These are phyloP conservation scores for Acrocalymma vagum DNA, from an alignment of 2,329 filamentous ascomycete species.

Conservation along the genomic window DNA sequence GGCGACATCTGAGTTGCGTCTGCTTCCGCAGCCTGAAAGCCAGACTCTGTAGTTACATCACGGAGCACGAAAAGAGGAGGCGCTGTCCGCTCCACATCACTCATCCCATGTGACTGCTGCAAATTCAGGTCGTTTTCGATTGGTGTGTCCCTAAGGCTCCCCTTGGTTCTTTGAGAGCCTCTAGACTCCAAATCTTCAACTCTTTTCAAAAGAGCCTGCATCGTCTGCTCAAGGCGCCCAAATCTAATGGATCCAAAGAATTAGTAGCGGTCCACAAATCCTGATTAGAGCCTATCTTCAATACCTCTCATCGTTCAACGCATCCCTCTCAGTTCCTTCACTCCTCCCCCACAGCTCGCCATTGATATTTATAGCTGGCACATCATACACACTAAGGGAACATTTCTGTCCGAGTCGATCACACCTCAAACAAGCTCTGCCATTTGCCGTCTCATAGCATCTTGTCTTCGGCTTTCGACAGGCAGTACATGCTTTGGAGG, in stretches of 20 bases:
- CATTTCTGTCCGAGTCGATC: slow-evolving; percentile 46
- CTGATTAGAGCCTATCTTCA: too few species aligned
- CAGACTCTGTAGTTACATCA: slow-evolving; percentile 23
- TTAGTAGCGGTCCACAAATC: too few species aligned
- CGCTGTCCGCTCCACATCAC: slow-evolving; percentile 1
- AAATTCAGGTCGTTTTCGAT: not conserved
- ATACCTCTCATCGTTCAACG: slow-evolving; percentile 16
- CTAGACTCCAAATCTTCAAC: slow-evolving; percentile 22
- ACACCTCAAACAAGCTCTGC: slow-evolving; percentile 49
- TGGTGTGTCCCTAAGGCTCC: not conserved
- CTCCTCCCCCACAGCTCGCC: slow-evolving; percentile 6
- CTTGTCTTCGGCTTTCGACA: slow-evolving; percentile 54
- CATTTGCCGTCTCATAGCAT: slow-evolving; percentile 46
- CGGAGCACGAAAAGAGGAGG: slow-evolving; percentile 25
- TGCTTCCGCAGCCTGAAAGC: slow-evolving; percentile 13
- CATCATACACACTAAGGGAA: slow-evolving; percentile 31
- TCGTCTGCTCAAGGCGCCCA: slow-evolving; percentile 19
- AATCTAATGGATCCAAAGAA: slow-evolving; percentile 11
- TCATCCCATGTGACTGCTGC: not conserved
- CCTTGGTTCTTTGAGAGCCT: not conserved
- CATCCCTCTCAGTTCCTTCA: not conserved
- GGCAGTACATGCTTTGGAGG: slow-evolving; percentile 45
- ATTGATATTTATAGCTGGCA: not conserved
- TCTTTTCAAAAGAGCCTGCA: slow-evolving; percentile 15
- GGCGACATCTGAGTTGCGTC: slow-evolving; percentile 16